Evolutionary conservation across 2,329 filamentous ascomycete species (phyloP).

Genomic region (Penicillium sp.): DNA sequence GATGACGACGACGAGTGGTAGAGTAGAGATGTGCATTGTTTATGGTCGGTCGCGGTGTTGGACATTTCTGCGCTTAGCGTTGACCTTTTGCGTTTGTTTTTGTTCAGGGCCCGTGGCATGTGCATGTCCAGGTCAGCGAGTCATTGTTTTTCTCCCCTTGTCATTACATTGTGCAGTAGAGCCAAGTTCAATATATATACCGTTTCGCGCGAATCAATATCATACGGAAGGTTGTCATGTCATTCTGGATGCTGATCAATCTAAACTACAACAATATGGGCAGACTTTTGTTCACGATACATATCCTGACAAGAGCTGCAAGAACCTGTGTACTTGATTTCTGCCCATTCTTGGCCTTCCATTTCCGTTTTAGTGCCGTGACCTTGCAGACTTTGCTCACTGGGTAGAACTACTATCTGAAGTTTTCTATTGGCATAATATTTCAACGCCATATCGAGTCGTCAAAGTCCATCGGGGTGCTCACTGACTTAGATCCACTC

Average conservation of each 20-base stretch:
- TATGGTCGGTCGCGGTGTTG: constrained; percentile 14
- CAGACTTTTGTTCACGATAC: too few species aligned
- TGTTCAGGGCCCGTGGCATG: constrained; percentile 2
- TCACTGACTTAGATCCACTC: too few species aligned
- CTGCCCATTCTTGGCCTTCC: too few species aligned
- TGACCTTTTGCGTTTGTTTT: constrained; percentile 11
- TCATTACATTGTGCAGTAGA: neutral
- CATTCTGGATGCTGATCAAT: neutral
- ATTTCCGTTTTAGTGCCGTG: too few species aligned
- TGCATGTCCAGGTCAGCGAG: constrained; percentile 3
- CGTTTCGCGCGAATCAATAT: neutral
- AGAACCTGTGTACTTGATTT: too few species aligned
- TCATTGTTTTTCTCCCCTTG: constrained; percentile 1
- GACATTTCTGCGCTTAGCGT: constrained; percentile 24
- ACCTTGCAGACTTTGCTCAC: too few species aligned
- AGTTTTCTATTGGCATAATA: too few species aligned
- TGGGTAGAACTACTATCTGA: too few species aligned
- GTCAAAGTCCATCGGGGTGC: too few species aligned
- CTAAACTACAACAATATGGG: neutral
- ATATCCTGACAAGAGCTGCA: too few species aligned
- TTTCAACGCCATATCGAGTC: too few species aligned
- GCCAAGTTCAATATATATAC: constrained; percentile 8
- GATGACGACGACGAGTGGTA: constrained; percentile 71
- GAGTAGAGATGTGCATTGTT: constrained; percentile 14
- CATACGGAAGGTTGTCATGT: neutral